A percentile compares a stretch with the other conserved stretches of the same genome.
Conservation (phyloP, 176 grass and related monocot genomes). For the Cenchrus fungigraminus region DNA sequence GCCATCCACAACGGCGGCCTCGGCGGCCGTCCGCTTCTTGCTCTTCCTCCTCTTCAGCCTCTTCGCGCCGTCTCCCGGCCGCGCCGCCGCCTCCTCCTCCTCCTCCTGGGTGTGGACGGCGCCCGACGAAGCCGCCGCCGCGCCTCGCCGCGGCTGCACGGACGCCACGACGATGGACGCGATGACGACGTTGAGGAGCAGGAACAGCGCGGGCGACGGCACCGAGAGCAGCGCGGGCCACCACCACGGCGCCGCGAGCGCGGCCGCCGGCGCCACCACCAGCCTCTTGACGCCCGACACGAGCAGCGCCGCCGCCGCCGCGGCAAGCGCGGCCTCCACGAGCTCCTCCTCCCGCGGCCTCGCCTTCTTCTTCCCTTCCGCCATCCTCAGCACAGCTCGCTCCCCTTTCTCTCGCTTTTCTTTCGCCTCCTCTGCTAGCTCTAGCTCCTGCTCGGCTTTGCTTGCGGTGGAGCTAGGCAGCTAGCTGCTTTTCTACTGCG, state of each 20-base stretch:
- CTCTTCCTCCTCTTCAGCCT: slow-evolving; percentile 42
- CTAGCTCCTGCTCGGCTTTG: slow-evolving; percentile 12
- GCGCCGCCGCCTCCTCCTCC: background rate
- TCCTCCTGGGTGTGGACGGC: background rate
- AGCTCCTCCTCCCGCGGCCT: slow-evolving; percentile 67
- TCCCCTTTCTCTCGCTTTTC: background rate
- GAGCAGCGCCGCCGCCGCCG: slow-evolving; percentile 67
- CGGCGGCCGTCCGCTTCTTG: slow-evolving; percentile 7
- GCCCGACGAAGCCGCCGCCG: background rate
- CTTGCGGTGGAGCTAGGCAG: slow-evolving; percentile 20
- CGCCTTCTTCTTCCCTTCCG: slow-evolving; percentile 48
- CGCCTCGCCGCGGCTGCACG: slow-evolving; percentile 33
- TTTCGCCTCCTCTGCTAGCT: too few relatives aligned
- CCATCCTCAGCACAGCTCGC: slow-evolving; percentile 32
- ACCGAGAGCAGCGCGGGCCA: slow-evolving; percentile 38
- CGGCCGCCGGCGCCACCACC: slow-evolving; percentile 45
- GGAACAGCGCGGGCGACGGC: slow-evolving; percentile 72
- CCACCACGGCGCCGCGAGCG: slow-evolving; percentile 41
- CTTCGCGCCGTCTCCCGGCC: slow-evolving; percentile 26
- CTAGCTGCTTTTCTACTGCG: background rate
- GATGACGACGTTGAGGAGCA: slow-evolving; percentile 86
- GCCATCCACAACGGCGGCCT: background rate
- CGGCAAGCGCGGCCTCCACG: slow-evolving; percentile 68
- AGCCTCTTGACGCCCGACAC: slow-evolving; percentile 77
- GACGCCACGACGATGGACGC: slow-evolving; percentile 81